Evolutionary conservation across 2,329 filamentous ascomycete genomes (phyloP).

Genomic region (Celoporthe dispersa): DNA sequence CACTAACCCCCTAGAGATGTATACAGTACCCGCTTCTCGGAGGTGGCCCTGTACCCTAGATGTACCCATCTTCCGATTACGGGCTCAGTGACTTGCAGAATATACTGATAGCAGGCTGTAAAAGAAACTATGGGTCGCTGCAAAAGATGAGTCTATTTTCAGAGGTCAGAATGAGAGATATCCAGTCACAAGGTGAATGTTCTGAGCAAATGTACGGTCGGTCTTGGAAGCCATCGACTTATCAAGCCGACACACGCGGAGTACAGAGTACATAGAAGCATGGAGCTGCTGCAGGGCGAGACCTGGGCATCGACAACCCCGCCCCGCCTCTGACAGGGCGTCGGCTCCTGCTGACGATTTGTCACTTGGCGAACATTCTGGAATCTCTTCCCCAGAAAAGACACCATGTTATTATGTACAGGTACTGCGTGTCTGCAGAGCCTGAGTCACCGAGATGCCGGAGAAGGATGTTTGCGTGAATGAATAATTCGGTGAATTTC

Average conservation of each 20-base stretch:
- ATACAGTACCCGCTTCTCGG: background rate
- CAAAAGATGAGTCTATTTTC: background rate
- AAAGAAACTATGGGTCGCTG: background rate
- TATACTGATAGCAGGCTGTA: background rate
- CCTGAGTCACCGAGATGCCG: background rate
- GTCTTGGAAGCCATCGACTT: background rate
- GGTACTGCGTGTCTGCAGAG: background rate
- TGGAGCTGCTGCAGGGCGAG: background rate
- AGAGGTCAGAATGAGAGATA: background rate
- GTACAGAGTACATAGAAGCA: background rate
- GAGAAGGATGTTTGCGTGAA: background rate
- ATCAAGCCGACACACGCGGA: background rate
- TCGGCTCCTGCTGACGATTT: conserved; percentile 10
- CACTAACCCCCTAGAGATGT: background rate
- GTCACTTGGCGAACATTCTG: conserved; percentile 26
- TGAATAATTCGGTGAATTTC: background rate
- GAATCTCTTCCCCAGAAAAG: conserved; percentile 9
- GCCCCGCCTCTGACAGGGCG: background rate
- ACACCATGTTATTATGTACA: background rate
- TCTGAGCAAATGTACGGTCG: background rate
- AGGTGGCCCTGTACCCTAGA: background rate
- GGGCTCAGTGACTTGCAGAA: background rate
- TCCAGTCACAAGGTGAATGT: background rate
- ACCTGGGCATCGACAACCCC: background rate
- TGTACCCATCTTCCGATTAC: background rate